phyloP scores from a whole-genome alignment of 2,329 filamentous ascomycete genomes.

The Scytalidium sp. region DNA sequence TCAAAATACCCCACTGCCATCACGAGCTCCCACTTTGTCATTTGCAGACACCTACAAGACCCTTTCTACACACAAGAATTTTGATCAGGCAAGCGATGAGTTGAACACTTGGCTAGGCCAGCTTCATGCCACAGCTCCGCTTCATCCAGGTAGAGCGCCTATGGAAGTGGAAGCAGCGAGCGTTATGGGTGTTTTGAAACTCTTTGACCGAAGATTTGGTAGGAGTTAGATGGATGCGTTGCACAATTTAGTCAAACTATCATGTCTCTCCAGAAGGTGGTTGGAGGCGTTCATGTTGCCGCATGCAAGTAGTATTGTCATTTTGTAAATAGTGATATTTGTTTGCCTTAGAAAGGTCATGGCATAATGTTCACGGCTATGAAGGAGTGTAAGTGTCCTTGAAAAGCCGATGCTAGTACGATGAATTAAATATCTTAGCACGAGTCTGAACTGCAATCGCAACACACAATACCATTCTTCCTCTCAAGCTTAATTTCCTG shows the following conservation, averaged over 20 bases:
- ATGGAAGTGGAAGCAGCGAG: constrained; percentile 80
- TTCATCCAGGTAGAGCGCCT: constrained; percentile 44
- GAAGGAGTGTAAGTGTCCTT: too few species aligned
- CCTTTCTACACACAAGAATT: constrained; percentile 72
- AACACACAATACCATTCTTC: too few species aligned
- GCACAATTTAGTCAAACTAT: not conserved
- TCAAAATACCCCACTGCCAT: constrained; percentile 20
- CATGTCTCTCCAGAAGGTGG: not conserved
- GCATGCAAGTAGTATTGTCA: too few species aligned
- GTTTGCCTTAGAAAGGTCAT: too few species aligned
- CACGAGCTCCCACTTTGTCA: constrained; percentile 50
- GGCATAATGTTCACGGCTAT: too few species aligned
- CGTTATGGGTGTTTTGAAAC: constrained; percentile 81
- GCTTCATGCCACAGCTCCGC: constrained; percentile 54
- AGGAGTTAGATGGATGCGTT: constrained; percentile 25
- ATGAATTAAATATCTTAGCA: too few species aligned
- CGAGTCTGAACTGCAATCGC: too few species aligned
- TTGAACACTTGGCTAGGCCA: constrained; percentile 74
- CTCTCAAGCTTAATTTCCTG: too few species aligned
- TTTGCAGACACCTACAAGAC: constrained; percentile 80
- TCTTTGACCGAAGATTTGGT: constrained; percentile 75
- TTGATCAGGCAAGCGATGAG: constrained; percentile 70
- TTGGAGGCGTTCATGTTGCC: too few species aligned
- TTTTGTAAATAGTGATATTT: too few species aligned
- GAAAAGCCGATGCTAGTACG: too few species aligned